phyloP scores from a whole-genome alignment of 805 yeast genomes.

The Lachancea mirantina region DNA sequence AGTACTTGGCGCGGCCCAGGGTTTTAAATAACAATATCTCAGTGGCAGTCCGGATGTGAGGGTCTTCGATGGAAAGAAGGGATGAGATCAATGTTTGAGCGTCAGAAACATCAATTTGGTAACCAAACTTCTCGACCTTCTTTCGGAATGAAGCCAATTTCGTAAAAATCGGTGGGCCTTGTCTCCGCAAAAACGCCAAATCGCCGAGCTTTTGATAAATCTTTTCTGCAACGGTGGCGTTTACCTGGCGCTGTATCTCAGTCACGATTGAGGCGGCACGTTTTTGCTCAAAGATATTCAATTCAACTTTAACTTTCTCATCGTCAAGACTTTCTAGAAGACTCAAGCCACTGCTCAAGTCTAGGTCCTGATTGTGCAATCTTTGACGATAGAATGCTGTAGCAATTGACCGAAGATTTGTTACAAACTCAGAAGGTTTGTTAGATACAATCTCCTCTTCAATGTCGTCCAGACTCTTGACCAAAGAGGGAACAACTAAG shows the following conservation, averaged over 20 bases:
- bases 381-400: constrained; percentile 23
- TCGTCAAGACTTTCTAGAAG: constrained; percentile 79
- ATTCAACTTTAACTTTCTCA: constrained; percentile 62
- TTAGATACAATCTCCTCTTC: constrained; percentile 13
- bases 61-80: constrained; percentile 55
- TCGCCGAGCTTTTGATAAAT: constrained; percentile 72
- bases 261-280: constrained; percentile 52
- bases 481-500: constrained; percentile 50
- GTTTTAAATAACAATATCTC: constrained; percentile 77
- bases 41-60: constrained; percentile 58
- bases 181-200: constrained; percentile 77
- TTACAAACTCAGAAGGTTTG: constrained; percentile 10
- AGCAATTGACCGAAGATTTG: constrained; percentile 19
- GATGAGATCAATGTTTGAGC: constrained; percentile 68
- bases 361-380: constrained; percentile 13
- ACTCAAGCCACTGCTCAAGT: constrained; percentile 40
- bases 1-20: constrained; percentile 79
- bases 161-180: constrained; percentile 72
- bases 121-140: constrained; percentile 59
- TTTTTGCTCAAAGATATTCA: constrained; percentile 63
- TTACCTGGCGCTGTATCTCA: constrained; percentile 75
- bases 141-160: constrained; percentile 74
- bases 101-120: constrained; percentile 64
- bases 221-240: constrained; percentile 77
- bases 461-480: constrained; percentile 16